Conservation (phyloP, 2,329 filamentous ascomycete genomes). For the Clarireedia homoeocarpa region DNA sequence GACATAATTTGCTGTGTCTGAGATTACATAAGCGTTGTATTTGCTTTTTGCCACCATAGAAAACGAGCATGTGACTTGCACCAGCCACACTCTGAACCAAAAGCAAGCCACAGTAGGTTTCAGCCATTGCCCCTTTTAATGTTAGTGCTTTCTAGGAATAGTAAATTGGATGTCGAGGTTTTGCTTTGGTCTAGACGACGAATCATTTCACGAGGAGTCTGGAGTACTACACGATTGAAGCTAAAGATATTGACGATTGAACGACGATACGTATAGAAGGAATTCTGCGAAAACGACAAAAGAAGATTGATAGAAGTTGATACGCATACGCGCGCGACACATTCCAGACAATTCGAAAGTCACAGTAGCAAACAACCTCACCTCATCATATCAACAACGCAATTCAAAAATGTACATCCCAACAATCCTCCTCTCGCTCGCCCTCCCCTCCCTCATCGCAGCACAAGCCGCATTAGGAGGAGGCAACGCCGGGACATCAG, state of each 20-base stretch:
- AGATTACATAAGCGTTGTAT: too few species aligned
- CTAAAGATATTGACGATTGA: neutral
- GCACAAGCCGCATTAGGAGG: constrained; percentile 7
- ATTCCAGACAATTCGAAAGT: neutral
- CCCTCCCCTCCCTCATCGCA: neutral
- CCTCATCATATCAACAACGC: neutral
- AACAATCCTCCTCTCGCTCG: neutral
- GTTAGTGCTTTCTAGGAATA: neutral
- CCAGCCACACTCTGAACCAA: too few species aligned
- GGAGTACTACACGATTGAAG: neutral
- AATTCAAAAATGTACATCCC: neutral
- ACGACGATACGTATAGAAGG: neutral
- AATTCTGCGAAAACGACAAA: neutral
- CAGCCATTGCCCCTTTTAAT: neutral
- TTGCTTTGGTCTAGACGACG: neutral
- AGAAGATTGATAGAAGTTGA: neutral
- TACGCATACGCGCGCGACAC: neutral
- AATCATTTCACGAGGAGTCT: neutral
- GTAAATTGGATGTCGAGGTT: neutral
- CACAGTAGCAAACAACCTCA: too few species aligned
- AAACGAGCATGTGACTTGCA: too few species aligned
- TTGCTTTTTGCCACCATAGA: too few species aligned
- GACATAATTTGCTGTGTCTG: too few species aligned
- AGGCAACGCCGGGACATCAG: neutral
- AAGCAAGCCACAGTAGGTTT: neutral